Percentiles rank a stretch among this genome's conserved stretches.
Conservation (phyloP, 2,329 filamentous ascomycete genomes). For the Clarireedia monteithiana region DNA sequence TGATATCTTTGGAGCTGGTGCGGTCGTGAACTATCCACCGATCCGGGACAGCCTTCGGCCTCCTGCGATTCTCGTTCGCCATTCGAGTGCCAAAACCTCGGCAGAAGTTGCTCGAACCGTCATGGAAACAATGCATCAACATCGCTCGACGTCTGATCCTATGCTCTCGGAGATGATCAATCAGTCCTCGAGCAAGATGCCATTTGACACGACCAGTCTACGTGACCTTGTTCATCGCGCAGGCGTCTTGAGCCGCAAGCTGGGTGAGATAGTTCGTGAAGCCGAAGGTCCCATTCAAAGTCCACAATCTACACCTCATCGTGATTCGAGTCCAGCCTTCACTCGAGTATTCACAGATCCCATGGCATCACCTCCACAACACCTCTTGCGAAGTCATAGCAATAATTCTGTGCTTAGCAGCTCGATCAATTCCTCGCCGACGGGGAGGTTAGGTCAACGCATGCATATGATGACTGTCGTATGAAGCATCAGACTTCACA, state of each 20-base stretch:
- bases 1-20: slow-evolving; percentile 48
- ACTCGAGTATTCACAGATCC: slow-evolving; percentile 59
- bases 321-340: slow-evolving; percentile 58
- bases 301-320: slow-evolving; percentile 41
- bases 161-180: slow-evolving; percentile 20
- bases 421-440: slow-evolving; percentile 46
- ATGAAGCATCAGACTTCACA: slow-evolving; percentile 10
- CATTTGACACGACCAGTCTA: slow-evolving; percentile 63
- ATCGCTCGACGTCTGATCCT: slow-evolving; percentile 38
- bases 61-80: slow-evolving; percentile 17
- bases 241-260: slow-evolving; percentile 47
- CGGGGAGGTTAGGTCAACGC: slow-evolving; percentile 42
- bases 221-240: slow-evolving; percentile 58
- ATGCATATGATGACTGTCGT: slow-evolving; percentile 60
- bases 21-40: slow-evolving; percentile 15
- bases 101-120: slow-evolving; percentile 50
- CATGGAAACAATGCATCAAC: slow-evolving; percentile 55
- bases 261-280: slow-evolving; percentile 52
- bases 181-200: slow-evolving; percentile 42
- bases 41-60: slow-evolving; percentile 31
- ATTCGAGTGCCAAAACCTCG: slow-evolving; percentile 27
- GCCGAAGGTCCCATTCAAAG: slow-evolving; percentile 51
- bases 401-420: slow-evolving; percentile 44
- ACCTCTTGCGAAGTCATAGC: slow-evolving; percentile 44
- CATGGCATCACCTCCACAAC: slow-evolving; percentile 43